Base-by-base conservation (phyloP, 192 early-diverging fungal genomes). In the Jimgerdemannia flammicorona region DNA sequence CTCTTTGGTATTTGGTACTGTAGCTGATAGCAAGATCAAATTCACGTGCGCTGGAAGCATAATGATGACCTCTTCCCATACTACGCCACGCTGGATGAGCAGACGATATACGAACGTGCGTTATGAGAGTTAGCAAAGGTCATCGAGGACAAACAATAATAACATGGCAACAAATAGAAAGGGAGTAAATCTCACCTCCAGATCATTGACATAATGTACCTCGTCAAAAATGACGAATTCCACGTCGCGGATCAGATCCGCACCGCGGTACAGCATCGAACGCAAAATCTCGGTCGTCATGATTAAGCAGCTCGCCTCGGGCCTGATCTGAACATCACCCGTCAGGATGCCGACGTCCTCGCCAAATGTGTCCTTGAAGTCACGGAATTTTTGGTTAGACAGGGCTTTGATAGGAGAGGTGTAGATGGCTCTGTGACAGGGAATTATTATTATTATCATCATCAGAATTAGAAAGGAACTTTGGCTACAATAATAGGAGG, bases 161-260 rank as follows among this genome's bases (percentile, higher is more conserved):
- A 59, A 10, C 49, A 59, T 59, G 49, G 49, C 14, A 59, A 59
- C 49, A 59, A 59, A 59, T 10, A 6, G 29, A 29, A 29, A 29
- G 29, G 29, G 29, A 29, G 29, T 29, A 29, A 29, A 29, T 29
- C 72, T 14, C 73, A 89, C 88, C 87, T 96, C 98, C 8, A 91
- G 72, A 80, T 99, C 96, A 77, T 98, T 98, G 41, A 99, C 89
- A 81, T 99, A 99, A 77, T 99, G 98, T 66, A 96, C 94, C 84
- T 99, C 98, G 83, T 99, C 98, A 88, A 99, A 99, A 69, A 99
- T 95, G 2, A 99, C 98, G 92, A 96, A 99, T 83, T 99, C 98
- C 11, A 99, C 96, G 77, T 99, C 98, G 20, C 97, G 90, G 73
- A 99, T 92, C 63, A 98, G 81, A 81, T 98, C 97, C 3, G 98